Evolutionary conservation across 2,329 filamentous ascomycete genomes (phyloP).

Genomic region (Aspergillus alliaceus): DNA sequence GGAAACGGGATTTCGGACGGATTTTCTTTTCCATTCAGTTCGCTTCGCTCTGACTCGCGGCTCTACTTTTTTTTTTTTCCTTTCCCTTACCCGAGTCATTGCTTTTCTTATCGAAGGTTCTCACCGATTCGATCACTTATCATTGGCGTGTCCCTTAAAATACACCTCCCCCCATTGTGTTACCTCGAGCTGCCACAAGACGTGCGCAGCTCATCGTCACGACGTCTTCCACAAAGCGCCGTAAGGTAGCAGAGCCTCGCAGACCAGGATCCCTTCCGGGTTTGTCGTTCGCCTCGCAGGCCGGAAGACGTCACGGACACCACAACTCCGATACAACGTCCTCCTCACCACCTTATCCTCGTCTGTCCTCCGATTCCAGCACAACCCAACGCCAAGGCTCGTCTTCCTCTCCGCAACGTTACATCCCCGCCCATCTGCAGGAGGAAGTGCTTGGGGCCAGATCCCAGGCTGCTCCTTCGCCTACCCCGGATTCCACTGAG

Average conservation of each 20-base stretch:
- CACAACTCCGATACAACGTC: slow-evolving; percentile 23
- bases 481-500: slow-evolving; percentile 30
- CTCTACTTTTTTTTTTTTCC: slow-evolving; percentile 1
- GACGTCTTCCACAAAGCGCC: slow-evolving; percentile 52
- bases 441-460: slow-evolving; percentile 46
- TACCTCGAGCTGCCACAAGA: slow-evolving; percentile 44
- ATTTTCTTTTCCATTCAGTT: slow-evolving; percentile 7
- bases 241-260: slow-evolving; percentile 47
- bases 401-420: slow-evolving; percentile 42
- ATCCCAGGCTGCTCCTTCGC: slow-evolving; percentile 37
- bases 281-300: slow-evolving; percentile 31
- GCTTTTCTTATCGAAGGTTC: slow-evolving; percentile 1
- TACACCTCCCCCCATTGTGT: slow-evolving; percentile 13
- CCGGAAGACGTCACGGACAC: slow-evolving; percentile 37
- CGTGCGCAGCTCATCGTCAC: slow-evolving; percentile 49
- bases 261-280: slow-evolving; percentile 36
- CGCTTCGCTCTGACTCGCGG: slow-evolving; percentile 2
- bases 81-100: slow-evolving; percentile 5
- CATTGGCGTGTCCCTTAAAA: not conserved
- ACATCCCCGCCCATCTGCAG: slow-evolving; percentile 58
- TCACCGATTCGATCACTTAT: not conserved
- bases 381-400: slow-evolving; percentile 27
- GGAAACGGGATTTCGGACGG: not conserved
- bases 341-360: slow-evolving; percentile 22
- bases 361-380: slow-evolving; percentile 23